Conservation (phyloP, 2,329 filamentous ascomycete genomes). For the Ilyonectria destructans region DNA sequence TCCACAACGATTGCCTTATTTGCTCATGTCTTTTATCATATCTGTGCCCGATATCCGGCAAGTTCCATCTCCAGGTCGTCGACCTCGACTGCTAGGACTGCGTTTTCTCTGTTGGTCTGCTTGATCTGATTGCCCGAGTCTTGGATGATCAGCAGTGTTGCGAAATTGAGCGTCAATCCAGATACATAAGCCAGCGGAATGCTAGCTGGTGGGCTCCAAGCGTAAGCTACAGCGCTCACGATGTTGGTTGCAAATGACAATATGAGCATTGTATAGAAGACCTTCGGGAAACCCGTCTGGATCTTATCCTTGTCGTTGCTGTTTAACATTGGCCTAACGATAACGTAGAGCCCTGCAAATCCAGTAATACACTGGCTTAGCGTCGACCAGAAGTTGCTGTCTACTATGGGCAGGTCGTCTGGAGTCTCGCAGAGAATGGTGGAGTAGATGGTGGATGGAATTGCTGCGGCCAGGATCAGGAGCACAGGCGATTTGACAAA, state of each 20-base stretch:
- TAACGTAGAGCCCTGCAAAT: background rate
- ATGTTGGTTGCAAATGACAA: too few species aligned
- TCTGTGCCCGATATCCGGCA: background rate
- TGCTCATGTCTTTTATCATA: background rate
- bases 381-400: background rate
- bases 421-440: background rate
- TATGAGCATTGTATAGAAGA: background rate
- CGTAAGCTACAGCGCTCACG: too few species aligned
- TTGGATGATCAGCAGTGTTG: background rate
- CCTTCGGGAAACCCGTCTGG: background rate
- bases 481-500: background rate
- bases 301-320: background rate
- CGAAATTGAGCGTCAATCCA: background rate
- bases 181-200: background rate
- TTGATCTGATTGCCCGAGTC: background rate
- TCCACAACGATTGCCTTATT: background rate
- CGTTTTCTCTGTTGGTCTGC: background rate
- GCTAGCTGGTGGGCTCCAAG: too few species aligned
- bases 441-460: slow-evolving; percentile 2
- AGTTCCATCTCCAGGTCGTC: background rate
- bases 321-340: background rate
- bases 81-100: background rate
- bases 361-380: background rate
- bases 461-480: background rate
- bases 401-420: background rate